A percentile compares a stretch with the other conserved stretches of the same genome.
These are phyloP conservation scores for Tardiomyces digboiensis DNA, from an alignment of 1,139 yeast species.

Conservation along the genomic window DNA sequence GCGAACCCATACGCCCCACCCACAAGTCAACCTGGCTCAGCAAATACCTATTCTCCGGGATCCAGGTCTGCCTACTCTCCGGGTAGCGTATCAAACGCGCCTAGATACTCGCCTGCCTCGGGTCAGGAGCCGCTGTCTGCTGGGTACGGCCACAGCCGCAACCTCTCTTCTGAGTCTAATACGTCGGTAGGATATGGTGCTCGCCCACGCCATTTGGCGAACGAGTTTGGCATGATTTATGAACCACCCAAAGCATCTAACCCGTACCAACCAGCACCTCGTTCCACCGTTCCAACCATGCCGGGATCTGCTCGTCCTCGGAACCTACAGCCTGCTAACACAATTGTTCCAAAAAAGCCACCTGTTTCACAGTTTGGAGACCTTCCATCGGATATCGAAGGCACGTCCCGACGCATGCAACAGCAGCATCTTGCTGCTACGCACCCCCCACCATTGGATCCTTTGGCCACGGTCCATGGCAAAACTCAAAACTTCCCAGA, in stretches of 20 bases:
- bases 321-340: neutral
- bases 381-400: constrained; percentile 1
- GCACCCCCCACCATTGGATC: neutral
- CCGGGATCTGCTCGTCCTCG: neutral
- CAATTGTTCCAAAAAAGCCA: neutral
- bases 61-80: neutral
- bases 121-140: neutral
- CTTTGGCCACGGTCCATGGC: neutral
- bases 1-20: constrained; percentile 5
- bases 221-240: neutral
- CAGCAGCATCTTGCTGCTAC: no score
- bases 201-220: neutral
- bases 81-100: neutral
- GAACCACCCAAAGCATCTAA: neutral
- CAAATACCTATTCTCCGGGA: neutral
- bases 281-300: neutral
- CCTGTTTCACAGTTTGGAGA: neutral
- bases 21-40: neutral
- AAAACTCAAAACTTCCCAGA: neutral
- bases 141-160: neutral
- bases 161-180: neutral
- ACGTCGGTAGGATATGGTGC: neutral
- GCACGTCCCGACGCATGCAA: neutral
- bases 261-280: neutral
- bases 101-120: neutral